Evolutionary conservation across 148 eudicot species (phyloP), one percentile per base, ranked within the genome.

Genomic region (Camellia granthamiana): DNA sequence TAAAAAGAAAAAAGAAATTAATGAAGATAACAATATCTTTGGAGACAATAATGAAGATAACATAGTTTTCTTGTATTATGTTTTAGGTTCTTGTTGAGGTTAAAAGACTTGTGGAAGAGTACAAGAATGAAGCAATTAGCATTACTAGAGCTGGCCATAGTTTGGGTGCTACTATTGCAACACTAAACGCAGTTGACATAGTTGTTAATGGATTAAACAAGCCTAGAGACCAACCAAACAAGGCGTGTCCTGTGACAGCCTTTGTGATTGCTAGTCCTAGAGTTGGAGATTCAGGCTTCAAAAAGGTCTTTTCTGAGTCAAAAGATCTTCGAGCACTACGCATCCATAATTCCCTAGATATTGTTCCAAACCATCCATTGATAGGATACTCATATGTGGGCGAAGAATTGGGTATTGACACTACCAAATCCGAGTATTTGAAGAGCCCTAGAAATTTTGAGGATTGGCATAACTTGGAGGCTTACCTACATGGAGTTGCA

Each of bases 381-480:
- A 58, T 88, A 42, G 90, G 91, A 5, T 93, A 90, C 76, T 52
- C 78, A 10, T 88, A 91, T 19, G 90, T 93, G 5, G 97, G 95
- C 3, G 72, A 79, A 44, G 89, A 89, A 84, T 68, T 93, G 30
- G 41, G 3, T 2, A 88, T 93, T 23, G 90, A 93, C 51, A 93
- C 95, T 0, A 84, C 69, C 1, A 84, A 84, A 63, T 93, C 97
- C 1, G 74, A 55, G 6, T 94, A 90, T 78, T 54, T 94, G 83
- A 91, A 89, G 56, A 6, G 42, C 0, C 92, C 95, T 0, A 92
- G 94, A 13, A 83, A 77, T 38, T 15, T 88, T 47, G 6, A 64
- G 0, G 87, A 75, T 76, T 91, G 93, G 95, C 98, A 94, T 73
- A 87, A 82, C 73, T 78, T 92, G 87, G 98, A 94, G 84, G 90